phyloP scores from a whole-genome alignment of 2,329 filamentous ascomycete genomes.

The Phyllosticta citrichinensis region DNA sequence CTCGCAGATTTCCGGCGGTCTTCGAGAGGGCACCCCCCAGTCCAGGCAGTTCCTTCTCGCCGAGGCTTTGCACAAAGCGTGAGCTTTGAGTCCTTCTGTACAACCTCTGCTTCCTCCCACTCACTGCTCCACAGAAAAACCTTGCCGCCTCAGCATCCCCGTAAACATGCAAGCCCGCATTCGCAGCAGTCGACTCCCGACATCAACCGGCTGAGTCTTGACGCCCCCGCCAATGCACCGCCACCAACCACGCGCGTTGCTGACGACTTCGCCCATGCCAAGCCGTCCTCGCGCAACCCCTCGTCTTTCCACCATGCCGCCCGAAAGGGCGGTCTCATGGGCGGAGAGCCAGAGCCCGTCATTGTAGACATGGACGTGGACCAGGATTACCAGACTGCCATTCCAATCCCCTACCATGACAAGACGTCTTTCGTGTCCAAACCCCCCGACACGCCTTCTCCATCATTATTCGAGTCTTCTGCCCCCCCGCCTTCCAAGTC shows the following conservation, averaged over 20 bases:
- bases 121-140: not conserved
- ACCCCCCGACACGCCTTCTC: not conserved
- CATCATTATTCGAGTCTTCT: not conserved
- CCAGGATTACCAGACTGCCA: not conserved
- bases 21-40: constrained; percentile 11
- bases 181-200: constrained; percentile 22
- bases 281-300: not conserved
- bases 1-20: constrained; percentile 13
- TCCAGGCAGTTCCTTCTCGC: constrained; percentile 18
- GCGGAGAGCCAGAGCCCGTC: not conserved
- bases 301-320: constrained; percentile 11
- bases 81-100: constrained; percentile 13
- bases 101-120: not conserved
- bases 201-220: constrained; percentile 20
- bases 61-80: constrained; percentile 17
- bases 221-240: not conserved
- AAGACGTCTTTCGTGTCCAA: not conserved
- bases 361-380: constrained; percentile 4
- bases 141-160: constrained; percentile 8
- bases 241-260: not conserved
- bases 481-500: constrained; percentile 12
- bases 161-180: constrained; percentile 12
- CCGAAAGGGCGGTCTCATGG: not conserved
- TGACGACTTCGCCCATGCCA: not conserved
- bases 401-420: not conserved